Percentiles rank a stretch among this genome's conserved stretches.
phyloP scores from a whole-genome alignment of 257 asterid species.

The Solanum medicagineum region DNA sequence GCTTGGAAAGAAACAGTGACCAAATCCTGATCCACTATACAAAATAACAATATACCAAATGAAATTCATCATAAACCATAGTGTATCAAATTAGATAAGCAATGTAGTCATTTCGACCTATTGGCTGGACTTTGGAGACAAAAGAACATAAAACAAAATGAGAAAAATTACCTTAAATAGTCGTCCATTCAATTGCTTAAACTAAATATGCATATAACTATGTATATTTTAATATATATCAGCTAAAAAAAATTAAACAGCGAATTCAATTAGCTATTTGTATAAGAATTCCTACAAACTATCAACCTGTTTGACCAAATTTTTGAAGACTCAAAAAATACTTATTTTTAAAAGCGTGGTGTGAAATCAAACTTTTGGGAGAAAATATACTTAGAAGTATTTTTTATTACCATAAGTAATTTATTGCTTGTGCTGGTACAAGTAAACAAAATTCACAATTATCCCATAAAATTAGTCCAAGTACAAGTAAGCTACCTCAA shows the following conservation, averaged over 20 bases:
- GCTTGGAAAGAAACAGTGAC: too few species aligned
- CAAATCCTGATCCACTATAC: too few species aligned
- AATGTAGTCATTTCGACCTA: not conserved
- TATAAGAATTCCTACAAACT: not conserved
- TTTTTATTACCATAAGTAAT: too few species aligned
- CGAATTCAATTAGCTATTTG: not conserved
- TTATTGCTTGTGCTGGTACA: too few species aligned
- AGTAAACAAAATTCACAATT: too few species aligned
- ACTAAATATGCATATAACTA: not conserved
- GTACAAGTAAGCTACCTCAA: too few species aligned
- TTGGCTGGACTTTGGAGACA: not conserved
- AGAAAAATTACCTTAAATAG: not conserved
- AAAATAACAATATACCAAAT: too few species aligned
- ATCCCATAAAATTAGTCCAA: too few species aligned
- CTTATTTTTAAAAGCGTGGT: not conserved
- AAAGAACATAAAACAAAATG: not conserved
- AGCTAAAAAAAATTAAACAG: not conserved
- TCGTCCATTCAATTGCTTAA: not conserved
- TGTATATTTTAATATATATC: too few species aligned
- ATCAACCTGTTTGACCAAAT: fast-evolving
- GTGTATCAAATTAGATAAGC: not conserved
- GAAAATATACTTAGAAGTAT: too few species aligned
- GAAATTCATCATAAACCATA: too few species aligned
- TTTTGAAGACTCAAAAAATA: not conserved
- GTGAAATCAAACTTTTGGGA: not conserved